Conservation (phyloP, 1,284 basidiomycete genomes). For the Trichosporon asahii region DNA sequence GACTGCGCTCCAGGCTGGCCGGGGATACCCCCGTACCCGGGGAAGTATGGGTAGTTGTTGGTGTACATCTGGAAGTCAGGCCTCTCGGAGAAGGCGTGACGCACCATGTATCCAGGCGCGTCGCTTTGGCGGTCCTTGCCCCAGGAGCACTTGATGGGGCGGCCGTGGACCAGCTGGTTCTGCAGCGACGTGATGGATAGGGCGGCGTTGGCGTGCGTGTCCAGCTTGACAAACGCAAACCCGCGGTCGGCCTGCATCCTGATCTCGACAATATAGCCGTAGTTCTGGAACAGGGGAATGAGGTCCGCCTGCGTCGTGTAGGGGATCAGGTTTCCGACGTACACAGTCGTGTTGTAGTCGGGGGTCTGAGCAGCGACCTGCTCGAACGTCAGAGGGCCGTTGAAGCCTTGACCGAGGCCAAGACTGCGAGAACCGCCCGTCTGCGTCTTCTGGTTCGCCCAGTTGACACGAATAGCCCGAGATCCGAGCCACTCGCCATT, state of each 20-base stretch:
- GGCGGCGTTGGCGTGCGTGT: constrained; percentile 95
- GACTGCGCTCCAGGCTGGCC: constrained; percentile 41
- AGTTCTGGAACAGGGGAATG: constrained; percentile 86
- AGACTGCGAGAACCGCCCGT: constrained; percentile 55
- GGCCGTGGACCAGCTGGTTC: constrained; percentile 89
- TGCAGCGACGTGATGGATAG: constrained; percentile 94
- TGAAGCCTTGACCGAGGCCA: constrained; percentile 56
- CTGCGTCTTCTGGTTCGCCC: constrained; percentile 97
- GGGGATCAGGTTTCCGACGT: constrained; percentile 96
- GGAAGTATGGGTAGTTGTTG: constrained; percentile 48
- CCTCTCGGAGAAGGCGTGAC: not conserved
- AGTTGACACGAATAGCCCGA: constrained; percentile 96
- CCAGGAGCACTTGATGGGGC: constrained; percentile 97
- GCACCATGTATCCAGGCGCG: constrained; percentile 22
- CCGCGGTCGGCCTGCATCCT: constrained; percentile 97
- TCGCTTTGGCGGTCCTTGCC: constrained; percentile 73
- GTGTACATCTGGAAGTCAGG: constrained; percentile 30
- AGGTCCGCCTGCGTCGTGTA: constrained; percentile 93
- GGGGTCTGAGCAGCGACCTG: constrained; percentile 83
- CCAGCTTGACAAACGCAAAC: constrained; percentile 97
- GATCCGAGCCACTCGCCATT: constrained; percentile 99
- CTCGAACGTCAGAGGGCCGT: constrained; percentile 80
- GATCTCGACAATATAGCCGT: constrained; percentile 95
- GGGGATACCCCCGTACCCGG: constrained; percentile 39
- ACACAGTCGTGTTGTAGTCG: constrained; percentile 89